These are phyloP conservation scores for Inonotus hispidus DNA, from an alignment of 1,284 basidiomycete species.

Conservation along the genomic window DNA sequence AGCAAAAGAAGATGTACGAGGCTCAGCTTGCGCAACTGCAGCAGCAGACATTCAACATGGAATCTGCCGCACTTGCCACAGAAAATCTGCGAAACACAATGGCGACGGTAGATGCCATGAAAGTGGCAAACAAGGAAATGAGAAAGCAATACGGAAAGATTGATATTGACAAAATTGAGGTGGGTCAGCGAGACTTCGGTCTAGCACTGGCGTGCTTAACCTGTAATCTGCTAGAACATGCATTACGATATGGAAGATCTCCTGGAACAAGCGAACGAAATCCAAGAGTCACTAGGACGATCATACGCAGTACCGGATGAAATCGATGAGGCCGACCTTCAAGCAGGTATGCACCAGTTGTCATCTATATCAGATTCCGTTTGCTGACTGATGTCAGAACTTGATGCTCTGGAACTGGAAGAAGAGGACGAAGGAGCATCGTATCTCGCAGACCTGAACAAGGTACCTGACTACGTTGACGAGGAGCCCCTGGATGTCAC, in stretches of 20 bases:
- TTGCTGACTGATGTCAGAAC: slow-evolving; percentile 47
- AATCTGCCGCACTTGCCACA: slow-evolving; percentile 91
- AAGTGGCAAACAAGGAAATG: slow-evolving; percentile 96
- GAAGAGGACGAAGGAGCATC: slow-evolving; percentile 84
- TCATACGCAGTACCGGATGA: slow-evolving; percentile 98
- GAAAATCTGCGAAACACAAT: slow-evolving; percentile 99
- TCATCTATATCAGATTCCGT: background rate
- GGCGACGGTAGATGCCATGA: slow-evolving; percentile 99
- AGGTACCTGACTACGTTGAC: slow-evolving; percentile 87
- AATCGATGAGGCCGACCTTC: slow-evolving; percentile 94
- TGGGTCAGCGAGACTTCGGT: slow-evolving; percentile 30
- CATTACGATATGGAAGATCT: slow-evolving; percentile 99
- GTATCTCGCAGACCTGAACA: slow-evolving; percentile 80
- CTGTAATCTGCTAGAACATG: slow-evolving; percentile 54
- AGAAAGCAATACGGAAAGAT: slow-evolving; percentile 97
- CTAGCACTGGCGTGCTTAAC: background rate
- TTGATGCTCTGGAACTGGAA: slow-evolving; percentile 85
- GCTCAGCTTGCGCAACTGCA: slow-evolving; percentile 84
- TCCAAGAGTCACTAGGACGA: slow-evolving; percentile 90
- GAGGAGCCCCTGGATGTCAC: slow-evolving; percentile 66
- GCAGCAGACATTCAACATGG: slow-evolving; percentile 99
- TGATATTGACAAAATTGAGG: slow-evolving; percentile 98
- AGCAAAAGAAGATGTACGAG: slow-evolving; percentile 98
- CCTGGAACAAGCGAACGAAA: slow-evolving; percentile 95
- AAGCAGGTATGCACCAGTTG: slow-evolving; percentile 70